These are phyloP conservation scores for Hypsizygus marmoreus DNA, from an alignment of 768 basidiomycete species.

Conservation along the genomic window DNA sequence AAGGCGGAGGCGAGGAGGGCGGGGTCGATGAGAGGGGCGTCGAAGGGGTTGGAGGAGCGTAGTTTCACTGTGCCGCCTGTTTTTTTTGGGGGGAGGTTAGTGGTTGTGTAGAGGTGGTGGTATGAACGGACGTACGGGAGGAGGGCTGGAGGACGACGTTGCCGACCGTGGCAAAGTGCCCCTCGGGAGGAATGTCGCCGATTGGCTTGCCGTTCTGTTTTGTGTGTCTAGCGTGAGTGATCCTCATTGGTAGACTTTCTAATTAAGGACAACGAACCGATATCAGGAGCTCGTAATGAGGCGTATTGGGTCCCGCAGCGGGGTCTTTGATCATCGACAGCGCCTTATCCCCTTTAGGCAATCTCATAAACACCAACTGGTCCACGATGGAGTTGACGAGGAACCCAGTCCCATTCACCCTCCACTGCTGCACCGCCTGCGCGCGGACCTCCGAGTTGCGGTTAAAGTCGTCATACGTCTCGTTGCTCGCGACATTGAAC, in stretches of 20 bases:
- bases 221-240: not conserved
- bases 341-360: slow-evolving; percentile 21
- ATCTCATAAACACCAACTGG: slow-evolving; percentile 30
- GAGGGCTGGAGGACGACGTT: slow-evolving; percentile 19
- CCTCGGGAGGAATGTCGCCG: slow-evolving; percentile 10
- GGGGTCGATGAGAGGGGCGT: slow-evolving; percentile 45
- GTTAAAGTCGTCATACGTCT: too few relatives aligned
- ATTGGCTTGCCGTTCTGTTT: slow-evolving; percentile 15
- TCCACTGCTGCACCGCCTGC: slow-evolving; percentile 26
- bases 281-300: slow-evolving; percentile 35
- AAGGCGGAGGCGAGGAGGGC: slow-evolving; percentile 34
- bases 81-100: too few relatives aligned
- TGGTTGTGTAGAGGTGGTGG: too few relatives aligned
- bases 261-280: slow-evolving; percentile 23
- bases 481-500: not conserved
- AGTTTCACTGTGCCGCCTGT: slow-evolving; percentile 26
- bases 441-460: slow-evolving; percentile 23
- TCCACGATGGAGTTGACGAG: slow-evolving; percentile 25
- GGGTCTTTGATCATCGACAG: slow-evolving; percentile 23
- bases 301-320: slow-evolving; percentile 31
- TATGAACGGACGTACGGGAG: too few relatives aligned
- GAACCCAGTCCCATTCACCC: slow-evolving; percentile 29
- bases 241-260: too few relatives aligned
- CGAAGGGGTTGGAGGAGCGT: slow-evolving; percentile 42
- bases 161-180: slow-evolving; percentile 9